Evolutionary conservation across 768 basidiomycete genomes (phyloP), one percentile per base, ranked within the genome.

Genomic region (Paxillus rubicundulus): DNA sequence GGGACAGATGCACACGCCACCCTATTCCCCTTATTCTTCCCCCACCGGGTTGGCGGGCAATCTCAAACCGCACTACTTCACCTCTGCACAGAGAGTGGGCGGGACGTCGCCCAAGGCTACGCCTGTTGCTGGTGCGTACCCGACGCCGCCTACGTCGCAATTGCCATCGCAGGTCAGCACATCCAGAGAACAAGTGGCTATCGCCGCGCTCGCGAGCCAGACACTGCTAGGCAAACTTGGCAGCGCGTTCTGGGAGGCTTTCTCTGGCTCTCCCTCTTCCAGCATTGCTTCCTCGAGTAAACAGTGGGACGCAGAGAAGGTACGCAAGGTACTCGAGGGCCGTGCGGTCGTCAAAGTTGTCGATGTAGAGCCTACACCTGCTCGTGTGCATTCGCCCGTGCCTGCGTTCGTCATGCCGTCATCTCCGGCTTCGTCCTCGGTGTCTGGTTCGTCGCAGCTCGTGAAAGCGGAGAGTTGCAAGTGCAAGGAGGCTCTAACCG

Each of bases 211-310:
- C 56, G 91, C 89, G 9, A 82, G 82, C 42, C 85, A 91, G 71
- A 93, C 92, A 1, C 71, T 95, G 28, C 58, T 89, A 47, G 72
- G 74, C 62, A 85, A 84, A 62, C 76, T 94, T 30, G 85, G 87
- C 5, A 67, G 74, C 18, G 89, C 91, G 40, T 93, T 94, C 72
- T 89, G 91, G 87, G 90, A 92, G 56, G 92, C 92, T 14, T 94
- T 94, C 70, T 78, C 85, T n/a, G 85, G 84, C 3, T 58, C 66
- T 5, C 40, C 44, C 9, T 2, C 62, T 16, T 28, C 53, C 50
- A 49, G 16, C 33, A 60, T 24, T n/a, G 50, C 47, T 12, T 58
- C 61, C 42, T 50, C 61, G 43, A 6, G 63, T 38, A 73, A 70
- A 48, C 58, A 71, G 21, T 79, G 74, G 81, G 89, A 92, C 64